Evolutionary conservation across 192 early-diverging fungal species (phyloP).

Genomic region (Podila clonocystis): DNA sequence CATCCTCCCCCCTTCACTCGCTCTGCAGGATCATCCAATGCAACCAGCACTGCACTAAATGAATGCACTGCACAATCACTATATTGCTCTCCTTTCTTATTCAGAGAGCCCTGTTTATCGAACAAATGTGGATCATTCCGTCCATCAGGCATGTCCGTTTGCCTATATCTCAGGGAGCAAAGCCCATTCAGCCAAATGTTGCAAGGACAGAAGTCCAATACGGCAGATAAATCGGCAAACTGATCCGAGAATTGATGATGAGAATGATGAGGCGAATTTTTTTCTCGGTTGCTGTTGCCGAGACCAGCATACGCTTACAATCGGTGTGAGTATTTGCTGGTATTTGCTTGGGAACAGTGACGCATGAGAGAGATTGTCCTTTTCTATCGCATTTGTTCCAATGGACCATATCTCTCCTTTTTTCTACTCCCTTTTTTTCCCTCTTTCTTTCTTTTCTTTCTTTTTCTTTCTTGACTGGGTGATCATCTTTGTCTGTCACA

Average conservation of each 20-base stretch:
- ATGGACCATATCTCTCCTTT: background rate
- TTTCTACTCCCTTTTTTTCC: conserved; percentile 11
- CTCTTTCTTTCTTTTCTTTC: background rate
- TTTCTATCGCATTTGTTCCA: background rate
- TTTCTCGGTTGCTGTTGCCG: no score
- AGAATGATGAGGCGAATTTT: no score
- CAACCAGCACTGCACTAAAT: background rate
- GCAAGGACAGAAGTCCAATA: no score
- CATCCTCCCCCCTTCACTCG: background rate
- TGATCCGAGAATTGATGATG: no score
- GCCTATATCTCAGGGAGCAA: no score
- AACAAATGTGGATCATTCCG: no score
- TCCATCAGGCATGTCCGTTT: no score
- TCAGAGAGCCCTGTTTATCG: background rate
- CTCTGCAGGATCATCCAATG: background rate
- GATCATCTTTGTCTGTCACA: background rate
- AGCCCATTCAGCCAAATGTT: no score
- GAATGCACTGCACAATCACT: background rate
- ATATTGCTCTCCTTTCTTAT: background rate
- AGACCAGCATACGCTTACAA: no score
- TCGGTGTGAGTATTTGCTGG: no score
- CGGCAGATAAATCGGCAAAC: no score
- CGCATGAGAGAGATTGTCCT: background rate
- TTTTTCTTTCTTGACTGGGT: background rate
- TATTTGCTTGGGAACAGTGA: no score